These are phyloP conservation scores for Lentinus brumalis DNA, from an alignment of 768 basidiomycete genomes.

Conservation along the genomic window DNA sequence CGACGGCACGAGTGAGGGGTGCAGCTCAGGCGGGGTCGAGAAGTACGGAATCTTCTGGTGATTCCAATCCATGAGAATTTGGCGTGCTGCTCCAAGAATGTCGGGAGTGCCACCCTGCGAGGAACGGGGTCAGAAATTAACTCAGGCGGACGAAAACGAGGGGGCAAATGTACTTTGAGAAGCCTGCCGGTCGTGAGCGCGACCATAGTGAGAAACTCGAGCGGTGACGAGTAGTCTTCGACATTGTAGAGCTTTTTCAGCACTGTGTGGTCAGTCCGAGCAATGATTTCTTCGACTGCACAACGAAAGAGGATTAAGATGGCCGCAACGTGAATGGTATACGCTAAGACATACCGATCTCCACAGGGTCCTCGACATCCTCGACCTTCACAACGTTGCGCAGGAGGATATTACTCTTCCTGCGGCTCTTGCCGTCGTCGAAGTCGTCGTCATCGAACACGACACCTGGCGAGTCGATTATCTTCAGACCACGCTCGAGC, in stretches of 20 bases:
- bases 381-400: conserved; percentile 91
- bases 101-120: conserved; percentile 88
- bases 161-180: conserved; percentile 77
- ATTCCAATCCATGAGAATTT: conserved; percentile 91
- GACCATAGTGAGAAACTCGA: conserved; percentile 90
- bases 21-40: conserved; percentile 74
- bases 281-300: conserved; percentile 84
- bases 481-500: conserved; percentile 88
- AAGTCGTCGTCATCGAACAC: conserved; percentile 84
- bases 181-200: conserved; percentile 82
- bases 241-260: conserved; percentile 86
- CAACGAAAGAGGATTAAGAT: neutral
- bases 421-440: conserved; percentile 46
- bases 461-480: conserved; percentile 97
- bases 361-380: conserved; percentile 87
- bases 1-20: conserved; percentile 74
- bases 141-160: neutral
- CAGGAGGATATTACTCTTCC: conserved; percentile 63
- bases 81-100: conserved; percentile 76
- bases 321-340: neutral
- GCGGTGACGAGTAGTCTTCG: conserved; percentile 67
- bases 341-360: conserved; percentile 61
- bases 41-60: conserved; percentile 93
- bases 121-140: neutral
- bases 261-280: conserved; percentile 67